Evolutionary conservation across 225 moss, liverwort and hornwort genomes (phyloP).

Genomic region (Polytrichum formosum): DNA sequence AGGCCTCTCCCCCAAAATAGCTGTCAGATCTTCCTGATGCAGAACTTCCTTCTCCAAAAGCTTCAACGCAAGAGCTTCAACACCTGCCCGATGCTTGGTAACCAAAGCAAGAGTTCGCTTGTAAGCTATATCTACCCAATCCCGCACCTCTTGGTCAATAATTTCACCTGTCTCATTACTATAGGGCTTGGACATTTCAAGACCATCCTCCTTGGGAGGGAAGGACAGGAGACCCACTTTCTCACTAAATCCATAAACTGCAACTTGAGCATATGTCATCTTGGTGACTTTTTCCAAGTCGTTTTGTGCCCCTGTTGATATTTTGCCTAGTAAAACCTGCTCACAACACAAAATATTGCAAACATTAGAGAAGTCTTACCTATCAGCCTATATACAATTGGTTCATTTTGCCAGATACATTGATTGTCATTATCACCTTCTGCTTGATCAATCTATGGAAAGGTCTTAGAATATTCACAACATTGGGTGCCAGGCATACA

Average conservation of each 20-base stretch:
- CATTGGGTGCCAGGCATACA: too few relatives aligned
- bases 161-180: constrained; percentile 92
- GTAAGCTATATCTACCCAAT: constrained; percentile 86
- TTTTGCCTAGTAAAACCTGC: constrained; percentile 86
- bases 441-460: too few relatives aligned
- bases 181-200: constrained; percentile 98
- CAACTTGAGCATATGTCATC: constrained; percentile 98
- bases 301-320: constrained; percentile 95
- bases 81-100: constrained; percentile 65
- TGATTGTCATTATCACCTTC: too few relatives aligned
- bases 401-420: too few relatives aligned
- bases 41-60: constrained; percentile 93
- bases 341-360: constrained; percentile 2
- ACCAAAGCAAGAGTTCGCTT: constrained; percentile 74
- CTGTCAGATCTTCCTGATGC: constrained; percentile 87
- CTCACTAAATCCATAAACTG: constrained; percentile 94
- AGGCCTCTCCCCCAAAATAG: constrained; percentile 86
- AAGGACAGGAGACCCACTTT: constrained; percentile 95
- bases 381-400: too few relatives aligned
- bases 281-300: constrained; percentile 98
- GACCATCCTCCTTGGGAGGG: constrained; percentile 91
- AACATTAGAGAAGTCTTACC: not conserved
- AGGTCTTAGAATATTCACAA: too few relatives aligned
- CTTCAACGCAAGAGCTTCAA: constrained; percentile 77
- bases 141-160: constrained; percentile 93